Base-by-base conservation (phyloP, 1,284 basidiomycete genomes). In the Puccinia hordei region DNA sequence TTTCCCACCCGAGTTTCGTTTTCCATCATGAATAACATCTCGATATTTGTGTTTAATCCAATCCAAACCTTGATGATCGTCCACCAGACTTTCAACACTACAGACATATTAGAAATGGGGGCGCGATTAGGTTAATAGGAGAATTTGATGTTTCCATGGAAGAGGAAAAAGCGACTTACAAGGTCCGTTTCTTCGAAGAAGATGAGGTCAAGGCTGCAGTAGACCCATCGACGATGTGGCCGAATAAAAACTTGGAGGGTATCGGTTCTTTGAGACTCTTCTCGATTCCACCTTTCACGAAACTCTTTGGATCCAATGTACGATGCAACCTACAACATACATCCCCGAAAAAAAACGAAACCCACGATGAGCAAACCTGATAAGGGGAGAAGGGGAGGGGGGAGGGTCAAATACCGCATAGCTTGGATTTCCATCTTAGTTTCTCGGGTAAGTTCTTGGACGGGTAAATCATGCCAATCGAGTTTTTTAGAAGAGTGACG, bases 291-390 rank as follows among this genome's bases (percentile, higher is more conserved):
- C 83, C 83, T 33, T 84, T 82, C 68, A 85, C 84, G 82, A 86
- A 86, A 19, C 84, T 82, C 78, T 85, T 86, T 6, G 85, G 85
- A 63, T 86, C 85, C 61, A 86, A 77, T 1, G 84, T 84, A 68
- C 85, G 85, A 13, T 85, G 83, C 30, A 86, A 79, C 35, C 85
- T 84, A 66, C 84, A 82, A 10, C n/a, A 0, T 12, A 35, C 22
- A 30, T 8, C n/a, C 22, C 27, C 24, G 53, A 38, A 30, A 22
- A 59, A 24, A 57, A 57, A 30, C 57, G 33, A 33, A 1, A 33
- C 10, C 35, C 24, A 22, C 19, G 35, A 30, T 38, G 12, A 74
- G 8, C 22, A 41, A 38, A 5, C 46, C 5, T 8, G 17, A 6
- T 55, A n/a, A n/a, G 38, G 38, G 12, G 12, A 19, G 35, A 57